These are phyloP conservation scores for Quambalaria eucalypti DNA, from an alignment of 1,284 basidiomycete genomes.

Conservation along the genomic window DNA sequence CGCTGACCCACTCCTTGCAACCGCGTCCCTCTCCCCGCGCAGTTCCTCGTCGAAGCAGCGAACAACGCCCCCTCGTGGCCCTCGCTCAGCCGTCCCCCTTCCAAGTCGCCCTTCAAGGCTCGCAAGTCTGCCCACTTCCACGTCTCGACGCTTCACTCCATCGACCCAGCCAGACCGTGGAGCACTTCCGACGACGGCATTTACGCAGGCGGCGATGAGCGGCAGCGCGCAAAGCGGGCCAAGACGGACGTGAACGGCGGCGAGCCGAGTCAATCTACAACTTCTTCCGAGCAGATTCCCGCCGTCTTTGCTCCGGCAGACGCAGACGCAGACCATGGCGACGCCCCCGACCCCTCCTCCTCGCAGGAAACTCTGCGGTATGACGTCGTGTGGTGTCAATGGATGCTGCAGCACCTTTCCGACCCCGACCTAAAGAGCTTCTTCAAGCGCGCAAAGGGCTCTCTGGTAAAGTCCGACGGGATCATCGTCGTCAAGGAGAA, in stretches of 20 bases:
- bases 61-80: constrained; percentile 23
- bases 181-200: constrained; percentile 7
- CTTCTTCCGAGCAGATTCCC: background rate
- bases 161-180: constrained; percentile 30
- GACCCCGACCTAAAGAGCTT: constrained; percentile 40
- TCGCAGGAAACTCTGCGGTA: constrained; percentile 20
- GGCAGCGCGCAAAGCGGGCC: background rate
- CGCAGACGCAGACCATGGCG: background rate
- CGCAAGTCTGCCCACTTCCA: constrained; percentile 41
- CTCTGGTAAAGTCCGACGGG: constrained; percentile 22
- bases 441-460: constrained; percentile 23
- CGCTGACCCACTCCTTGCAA: background rate
- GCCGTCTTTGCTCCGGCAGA: background rate
- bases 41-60: constrained; percentile 38
- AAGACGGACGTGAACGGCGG: background rate
- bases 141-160: constrained; percentile 36
- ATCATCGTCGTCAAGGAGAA: constrained; percentile 45
- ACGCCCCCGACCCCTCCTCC: background rate
- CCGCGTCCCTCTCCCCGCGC: background rate
- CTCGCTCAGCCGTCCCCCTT: constrained; percentile 21
- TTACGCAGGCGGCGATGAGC: background rate
- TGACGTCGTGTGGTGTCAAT: constrained; percentile 43
- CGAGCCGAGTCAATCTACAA: background rate
- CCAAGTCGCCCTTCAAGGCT: constrained; percentile 28
- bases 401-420: constrained; percentile 44